Base-by-base conservation (phyloP, 345 rosid species). In the Excoecaria cochinchinensis region DNA sequence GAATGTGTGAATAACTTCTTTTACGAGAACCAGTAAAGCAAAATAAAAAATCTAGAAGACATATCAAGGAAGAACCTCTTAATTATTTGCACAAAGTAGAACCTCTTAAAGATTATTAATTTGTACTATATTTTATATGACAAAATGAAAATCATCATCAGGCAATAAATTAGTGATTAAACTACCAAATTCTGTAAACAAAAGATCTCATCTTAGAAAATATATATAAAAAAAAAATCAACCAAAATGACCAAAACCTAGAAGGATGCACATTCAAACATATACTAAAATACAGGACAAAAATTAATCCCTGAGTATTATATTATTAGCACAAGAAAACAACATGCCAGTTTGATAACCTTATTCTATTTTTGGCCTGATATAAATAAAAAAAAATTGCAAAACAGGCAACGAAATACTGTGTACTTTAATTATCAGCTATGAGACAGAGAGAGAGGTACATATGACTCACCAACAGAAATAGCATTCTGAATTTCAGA, bases 401-500 rank as follows among this genome's bases (percentile, higher is more conserved):
- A n/a, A 46, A 50, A 64, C 25, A 65, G 10, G 0, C 4, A 17
- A 3, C 31, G 2, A 31, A 31, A 31, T 31, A 31, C 31, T 31
- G 1, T 31, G 31, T 31, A 31, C 2, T 31, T 31, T 2, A 31
- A 2, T 31, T 31, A 31, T 31, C 31, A 31, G 31, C 31, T 31
- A 31, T 31, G 24, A 72, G 59, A 64, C 1, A 63, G n/a, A 19
- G 53, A 22, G 38, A 42, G 25, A 48, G 47, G 69, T 39, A 66
- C 3, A 73, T 72, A 51, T 44, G 60, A 70, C 83, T 82, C 66
- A 90, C 91, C 94, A 53, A 81, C 79, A 73, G 94, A 88, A 77
- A 90, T 90, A 79, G 94, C 91, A 72, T 74, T 78, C 82, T 90
- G 94, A 67, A 90, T 90, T 82, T 90, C 94, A 24, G 91, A 84